Percentiles rank a stretch among this genome's conserved stretches.
These are phyloP conservation scores for Psilocybe cyanescens DNA, from an alignment of 768 basidiomycete genomes.

Conservation along the genomic window DNA sequence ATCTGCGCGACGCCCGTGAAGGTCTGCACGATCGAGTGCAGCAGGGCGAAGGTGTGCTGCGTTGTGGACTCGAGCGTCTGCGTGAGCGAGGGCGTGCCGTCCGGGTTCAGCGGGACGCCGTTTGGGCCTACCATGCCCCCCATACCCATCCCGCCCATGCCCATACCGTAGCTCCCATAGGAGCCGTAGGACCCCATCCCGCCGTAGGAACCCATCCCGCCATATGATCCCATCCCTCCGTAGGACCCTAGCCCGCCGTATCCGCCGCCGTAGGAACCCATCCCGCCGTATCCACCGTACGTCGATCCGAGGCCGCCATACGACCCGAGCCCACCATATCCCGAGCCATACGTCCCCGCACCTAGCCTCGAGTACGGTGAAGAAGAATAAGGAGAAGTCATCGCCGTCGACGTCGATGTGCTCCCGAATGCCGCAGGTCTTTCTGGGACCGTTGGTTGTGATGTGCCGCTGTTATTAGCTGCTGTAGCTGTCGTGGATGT, in stretches of 20 bases:
- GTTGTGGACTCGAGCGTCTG: slow-evolving; percentile 91
- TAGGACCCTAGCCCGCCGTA: slow-evolving; percentile 25
- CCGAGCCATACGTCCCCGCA: slow-evolving; percentile 18
- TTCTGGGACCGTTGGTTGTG: slow-evolving; percentile 56
- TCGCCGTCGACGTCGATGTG: slow-evolving; percentile 37
- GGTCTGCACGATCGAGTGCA: slow-evolving; percentile 95
- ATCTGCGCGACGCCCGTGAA: slow-evolving; percentile 96
- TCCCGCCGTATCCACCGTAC: slow-evolving; percentile 33
- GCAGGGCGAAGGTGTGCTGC: slow-evolving; percentile 88
- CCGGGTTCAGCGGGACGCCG: slow-evolving; percentile 53
- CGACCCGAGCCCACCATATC: slow-evolving; percentile 17
- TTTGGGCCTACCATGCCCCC: slow-evolving; percentile 34
- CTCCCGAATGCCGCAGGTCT: slow-evolving; percentile 58
- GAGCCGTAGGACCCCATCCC: slow-evolving; percentile 45
- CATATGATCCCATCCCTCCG: slow-evolving; percentile 27
- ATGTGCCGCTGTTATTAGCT: slow-evolving; percentile 18
- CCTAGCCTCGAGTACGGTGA: slow-evolving; percentile 48
- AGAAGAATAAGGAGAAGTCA: slow-evolving; percentile 38
- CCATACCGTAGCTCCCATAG: slow-evolving; percentile 35
- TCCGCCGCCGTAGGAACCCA: slow-evolving; percentile 18
- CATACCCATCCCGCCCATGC: slow-evolving; percentile 25
- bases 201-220: slow-evolving; percentile 23
- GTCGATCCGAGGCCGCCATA: slow-evolving; percentile 28
- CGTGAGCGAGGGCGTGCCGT: slow-evolving; percentile 67
- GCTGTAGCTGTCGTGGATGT: slow-evolving; percentile 26